Base-by-base conservation (phyloP, 2,329 filamentous ascomycete genomes). In the Aspergillaceae sp. region DNA sequence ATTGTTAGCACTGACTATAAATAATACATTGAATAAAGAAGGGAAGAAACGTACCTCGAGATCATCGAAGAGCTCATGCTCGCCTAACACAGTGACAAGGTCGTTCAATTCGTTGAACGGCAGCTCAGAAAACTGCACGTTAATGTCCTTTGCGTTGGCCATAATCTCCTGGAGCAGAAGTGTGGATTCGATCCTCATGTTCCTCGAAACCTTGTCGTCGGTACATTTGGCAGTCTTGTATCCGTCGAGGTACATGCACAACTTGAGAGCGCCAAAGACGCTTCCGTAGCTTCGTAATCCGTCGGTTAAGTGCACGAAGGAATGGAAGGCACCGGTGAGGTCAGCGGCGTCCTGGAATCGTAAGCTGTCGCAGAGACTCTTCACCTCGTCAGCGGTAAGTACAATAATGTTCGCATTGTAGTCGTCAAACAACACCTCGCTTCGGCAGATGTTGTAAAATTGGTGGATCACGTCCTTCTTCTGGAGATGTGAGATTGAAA, bases 11-110 rank as follows among this genome's bases (percentile, higher is more conserved):
- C 5, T 11, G 28, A n/a, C 7, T n/a, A 30, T 3, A 3, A 27
- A 6, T 3, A 2, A 33, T 3, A 11, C 8, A 44, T 8, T 1
- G n/a, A 3, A n/a, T 7, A 10, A 9, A 5, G 2, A 19, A 19
- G 19, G 19, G 19, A 19, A 34, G 28, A 8, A 26, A 32, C 40
- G 29, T 54, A 61, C 60, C 56, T 70, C 65, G 1, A 67, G 55
- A 26, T 66, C 62, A 11, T 61, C 54, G 46, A 67, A 66, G 51
- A 65, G 61, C 29, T 66, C 60, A 40, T 68, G 59, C 35, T 68
- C 65, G 28, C 65, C 65, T 1, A 68, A 50, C 0, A 67, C 54
- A 3, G 60, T 66, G 47, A 67, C 61, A 4, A 67, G 52, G 40
- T 67, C 60, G 48, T 67, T 67, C 5, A 68, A 51, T 26, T 67